Percentiles rank a stretch among this genome's conserved stretches.
phyloP scores from a whole-genome alignment of 2,329 filamentous ascomycete genomes.

The Aspergillus pseudotamarii region DNA sequence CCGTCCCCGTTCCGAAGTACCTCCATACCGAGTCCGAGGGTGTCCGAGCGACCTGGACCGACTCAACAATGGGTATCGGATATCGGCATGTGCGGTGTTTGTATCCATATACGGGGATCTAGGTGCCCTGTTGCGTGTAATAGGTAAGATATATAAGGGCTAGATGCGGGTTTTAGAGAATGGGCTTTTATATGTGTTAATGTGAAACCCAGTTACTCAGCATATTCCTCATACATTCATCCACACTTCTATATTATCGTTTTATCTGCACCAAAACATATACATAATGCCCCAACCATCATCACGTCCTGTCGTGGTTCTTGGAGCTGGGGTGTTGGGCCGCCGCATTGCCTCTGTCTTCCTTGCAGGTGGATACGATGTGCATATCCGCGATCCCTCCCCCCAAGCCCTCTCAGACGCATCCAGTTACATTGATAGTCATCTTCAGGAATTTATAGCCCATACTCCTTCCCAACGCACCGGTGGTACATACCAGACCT shows the following conservation, averaged over 20 bases:
- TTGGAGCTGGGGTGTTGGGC: constrained; percentile 42
- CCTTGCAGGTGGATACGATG: constrained; percentile 27
- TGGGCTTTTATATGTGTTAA: background rate
- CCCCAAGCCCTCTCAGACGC: constrained; percentile 33
- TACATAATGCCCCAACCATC: constrained; percentile 31
- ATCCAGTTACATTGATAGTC: constrained; percentile 38
- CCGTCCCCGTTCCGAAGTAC: constrained; percentile 17
- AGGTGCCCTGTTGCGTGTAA: background rate
- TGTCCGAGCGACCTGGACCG: background rate
- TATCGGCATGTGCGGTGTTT: background rate
- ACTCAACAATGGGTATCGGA: background rate
- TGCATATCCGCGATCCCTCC: constrained; percentile 34
- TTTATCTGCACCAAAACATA: background rate
- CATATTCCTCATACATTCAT: too few relatives aligned
- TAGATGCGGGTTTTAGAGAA: background rate
- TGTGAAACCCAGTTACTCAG: too few relatives aligned
- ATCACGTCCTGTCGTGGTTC: constrained; percentile 24
- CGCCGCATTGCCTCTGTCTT: background rate
- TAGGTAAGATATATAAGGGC: background rate
- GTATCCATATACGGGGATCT: background rate
- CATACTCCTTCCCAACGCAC: constrained; percentile 24
- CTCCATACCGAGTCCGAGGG: constrained; percentile 29
- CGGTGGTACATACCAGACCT: constrained; percentile 36
- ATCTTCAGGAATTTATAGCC: constrained; percentile 34
- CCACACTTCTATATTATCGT: constrained; percentile 7